These are phyloP conservation scores for Aspergillus novoparasiticus DNA, from an alignment of 2,329 filamentous ascomycete genomes.

Conservation along the genomic window DNA sequence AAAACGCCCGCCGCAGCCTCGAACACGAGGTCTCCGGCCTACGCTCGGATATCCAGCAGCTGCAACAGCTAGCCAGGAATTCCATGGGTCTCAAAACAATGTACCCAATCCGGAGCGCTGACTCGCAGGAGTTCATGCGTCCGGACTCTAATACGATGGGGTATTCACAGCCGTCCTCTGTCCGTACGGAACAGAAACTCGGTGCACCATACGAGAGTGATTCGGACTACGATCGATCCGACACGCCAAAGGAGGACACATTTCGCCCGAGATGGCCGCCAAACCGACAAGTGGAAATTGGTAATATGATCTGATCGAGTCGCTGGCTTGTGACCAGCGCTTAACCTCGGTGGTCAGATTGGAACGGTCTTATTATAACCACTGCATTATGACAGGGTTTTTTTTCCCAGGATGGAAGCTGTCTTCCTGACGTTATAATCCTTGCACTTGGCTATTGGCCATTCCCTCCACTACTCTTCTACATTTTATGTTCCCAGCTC, in stretches of 20 bases:
- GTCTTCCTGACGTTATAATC: neutral
- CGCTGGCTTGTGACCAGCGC: neutral
- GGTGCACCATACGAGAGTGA: slow-evolving; percentile 26
- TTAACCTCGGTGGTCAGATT: neutral
- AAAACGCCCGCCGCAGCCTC: slow-evolving; percentile 47
- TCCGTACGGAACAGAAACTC: slow-evolving; percentile 19
- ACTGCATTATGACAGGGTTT: neutral
- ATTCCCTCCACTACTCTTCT: neutral
- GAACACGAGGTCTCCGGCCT: slow-evolving; percentile 48
- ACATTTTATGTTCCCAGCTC: neutral
- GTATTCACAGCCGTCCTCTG: slow-evolving; percentile 19
- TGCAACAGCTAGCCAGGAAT: slow-evolving; percentile 35
- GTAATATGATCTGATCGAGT: slow-evolving; percentile 32
- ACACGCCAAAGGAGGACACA: slow-evolving; percentile 25
- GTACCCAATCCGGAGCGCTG: slow-evolving; percentile 35
- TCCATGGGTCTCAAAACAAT: slow-evolving; percentile 35
- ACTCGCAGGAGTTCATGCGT: slow-evolving; percentile 36
- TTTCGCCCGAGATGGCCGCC: slow-evolving; percentile 31
- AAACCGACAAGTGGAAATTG: slow-evolving; percentile 27
- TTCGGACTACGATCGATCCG: slow-evolving; percentile 28
- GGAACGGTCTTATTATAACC: neutral
- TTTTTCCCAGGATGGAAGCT: neutral
- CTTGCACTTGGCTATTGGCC: neutral
- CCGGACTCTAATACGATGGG: slow-evolving; percentile 19
- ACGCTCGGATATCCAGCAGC: slow-evolving; percentile 43